Conservation (phyloP, 495 filamentous ascomycete species). For the Xylaria scruposa region DNA sequence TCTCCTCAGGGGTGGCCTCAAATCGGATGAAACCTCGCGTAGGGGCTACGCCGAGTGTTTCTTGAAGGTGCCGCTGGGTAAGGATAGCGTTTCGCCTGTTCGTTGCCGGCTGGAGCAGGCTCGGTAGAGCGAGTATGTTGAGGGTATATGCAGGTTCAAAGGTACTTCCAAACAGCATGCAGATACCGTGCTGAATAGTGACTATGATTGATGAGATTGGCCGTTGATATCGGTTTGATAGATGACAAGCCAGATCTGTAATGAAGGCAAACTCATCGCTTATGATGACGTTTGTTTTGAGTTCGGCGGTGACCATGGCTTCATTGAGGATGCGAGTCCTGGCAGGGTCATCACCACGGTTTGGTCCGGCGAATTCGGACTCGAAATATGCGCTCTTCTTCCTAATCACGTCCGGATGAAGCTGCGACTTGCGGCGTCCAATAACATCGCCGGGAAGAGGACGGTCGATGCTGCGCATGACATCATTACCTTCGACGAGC, state of each 20-base stretch:
- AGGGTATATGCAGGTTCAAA: constrained; percentile 83
- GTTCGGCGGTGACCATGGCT: constrained; percentile 76
- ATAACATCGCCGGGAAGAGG: constrained; percentile 46
- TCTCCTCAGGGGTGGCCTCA: constrained; percentile 69
- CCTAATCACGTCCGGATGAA: constrained; percentile 44
- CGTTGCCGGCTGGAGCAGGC: constrained; percentile 71
- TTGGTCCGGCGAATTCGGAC: constrained; percentile 50
- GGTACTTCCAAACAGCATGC: constrained; percentile 73
- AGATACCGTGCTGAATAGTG: constrained; percentile 74
- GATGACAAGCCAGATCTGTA: constrained; percentile 68
- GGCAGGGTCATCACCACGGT: constrained; percentile 48
- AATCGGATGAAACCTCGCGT: constrained; percentile 75
- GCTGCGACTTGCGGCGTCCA: constrained; percentile 40
- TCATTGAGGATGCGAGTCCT: constrained; percentile 67
- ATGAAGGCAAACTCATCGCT: constrained; percentile 71
- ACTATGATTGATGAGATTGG: constrained; percentile 75
- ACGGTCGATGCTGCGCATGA: constrained; percentile 47
- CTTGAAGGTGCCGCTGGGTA: constrained; percentile 71
- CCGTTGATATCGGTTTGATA: constrained; percentile 76
- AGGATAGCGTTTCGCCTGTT: constrained; percentile 85
- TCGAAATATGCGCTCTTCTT: constrained; percentile 55
- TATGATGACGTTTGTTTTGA: constrained; percentile 71
- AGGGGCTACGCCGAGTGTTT: constrained; percentile 67
- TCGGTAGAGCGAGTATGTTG: constrained; percentile 74
- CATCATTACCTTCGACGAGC: constrained; percentile 47